These are phyloP conservation scores for Ceratocystis ficicola DNA, from an alignment of 2,329 filamentous ascomycete species.

Conservation along the genomic window DNA sequence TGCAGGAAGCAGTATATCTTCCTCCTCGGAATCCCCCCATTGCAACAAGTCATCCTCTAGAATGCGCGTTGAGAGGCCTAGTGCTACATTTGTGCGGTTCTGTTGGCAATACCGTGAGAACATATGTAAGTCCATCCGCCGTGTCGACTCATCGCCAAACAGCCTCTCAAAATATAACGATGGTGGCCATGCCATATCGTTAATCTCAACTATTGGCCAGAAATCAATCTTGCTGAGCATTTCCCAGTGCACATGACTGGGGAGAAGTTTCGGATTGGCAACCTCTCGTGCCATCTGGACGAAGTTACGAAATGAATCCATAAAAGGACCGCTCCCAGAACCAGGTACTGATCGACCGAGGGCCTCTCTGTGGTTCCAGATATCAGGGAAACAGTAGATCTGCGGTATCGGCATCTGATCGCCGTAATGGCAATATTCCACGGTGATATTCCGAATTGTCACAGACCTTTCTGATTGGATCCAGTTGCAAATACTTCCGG, in stretches of 20 bases:
- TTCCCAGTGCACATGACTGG: not conserved
- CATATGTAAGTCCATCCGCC: conserved; percentile 5
- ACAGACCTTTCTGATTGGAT: conserved; percentile 15
- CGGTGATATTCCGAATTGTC: conserved; percentile 12
- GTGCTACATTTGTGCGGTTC: not conserved
- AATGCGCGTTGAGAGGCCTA: not conserved
- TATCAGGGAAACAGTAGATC: conserved; percentile 10
- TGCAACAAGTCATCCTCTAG: not conserved
- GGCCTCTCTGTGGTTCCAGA: conserved; percentile 1
- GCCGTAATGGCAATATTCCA: not conserved
- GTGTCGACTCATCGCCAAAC: not conserved
- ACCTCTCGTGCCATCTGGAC: not conserved
- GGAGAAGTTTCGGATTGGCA: not conserved
- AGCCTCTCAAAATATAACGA: conserved; percentile 11
- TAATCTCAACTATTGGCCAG: conserved; percentile 14
- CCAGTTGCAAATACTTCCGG: conserved; percentile 3
- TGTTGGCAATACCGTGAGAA: not conserved
- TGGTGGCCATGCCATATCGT: conserved; percentile 2
- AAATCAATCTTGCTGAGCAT: conserved; percentile 10
- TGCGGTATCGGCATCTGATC: not conserved
- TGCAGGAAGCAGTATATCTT: conserved; percentile 1
- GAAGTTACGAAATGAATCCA: not conserved
- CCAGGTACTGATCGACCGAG: conserved; percentile 2
- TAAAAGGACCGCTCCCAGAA: conserved; percentile 8
- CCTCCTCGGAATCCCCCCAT: not conserved